Percentiles rank a stretch among this genome's conserved stretches.
These are phyloP conservation scores for Colletotrichum cordylinicola DNA, from an alignment of 2,329 filamentous ascomycete species.

Conservation along the genomic window DNA sequence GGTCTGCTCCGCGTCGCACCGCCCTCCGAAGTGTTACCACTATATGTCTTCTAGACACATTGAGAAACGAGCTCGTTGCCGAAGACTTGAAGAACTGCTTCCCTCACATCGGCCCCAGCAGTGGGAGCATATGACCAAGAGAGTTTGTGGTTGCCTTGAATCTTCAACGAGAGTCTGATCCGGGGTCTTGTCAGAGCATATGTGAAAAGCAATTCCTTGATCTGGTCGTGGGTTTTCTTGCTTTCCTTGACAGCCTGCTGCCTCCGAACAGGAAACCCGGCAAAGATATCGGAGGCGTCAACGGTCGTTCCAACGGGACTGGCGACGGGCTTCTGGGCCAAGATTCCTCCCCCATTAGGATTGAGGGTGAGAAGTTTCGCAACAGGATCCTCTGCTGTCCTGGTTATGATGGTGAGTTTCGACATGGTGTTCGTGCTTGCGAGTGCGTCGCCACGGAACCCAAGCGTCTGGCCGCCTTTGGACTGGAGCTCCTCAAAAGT, in stretches of 20 bases:
- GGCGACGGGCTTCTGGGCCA: constrained; percentile 42
- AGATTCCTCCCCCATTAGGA: constrained; percentile 44
- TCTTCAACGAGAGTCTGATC: constrained; percentile 65
- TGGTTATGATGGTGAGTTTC: constrained; percentile 67
- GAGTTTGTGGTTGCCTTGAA: constrained; percentile 57
- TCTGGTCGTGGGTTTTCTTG: constrained; percentile 58
- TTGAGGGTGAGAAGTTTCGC: constrained; percentile 56
- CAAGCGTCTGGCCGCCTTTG: constrained; percentile 66
- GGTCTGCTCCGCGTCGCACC: neutral
- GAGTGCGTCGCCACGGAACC: constrained; percentile 78
- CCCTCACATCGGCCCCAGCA: constrained; percentile 51
- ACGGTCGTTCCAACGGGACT: constrained; percentile 75
- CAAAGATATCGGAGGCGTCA: constrained; percentile 63
- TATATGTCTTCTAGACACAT: constrained; percentile 49
- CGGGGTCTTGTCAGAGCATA: constrained; percentile 71
- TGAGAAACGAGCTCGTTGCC: constrained; percentile 61
- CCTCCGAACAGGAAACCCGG: constrained; percentile 66
- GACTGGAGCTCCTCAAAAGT: constrained; percentile 65
- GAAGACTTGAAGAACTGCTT: constrained; percentile 67
- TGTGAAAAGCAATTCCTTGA: constrained; percentile 65
- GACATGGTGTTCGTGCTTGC: constrained; percentile 69
- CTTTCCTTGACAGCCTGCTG: constrained; percentile 63
- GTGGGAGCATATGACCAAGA: constrained; percentile 70
- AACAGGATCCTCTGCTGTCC: constrained; percentile 64
- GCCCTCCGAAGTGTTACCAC: neutral